A percentile compares a stretch with the other conserved stretches of the same genome.
These are phyloP conservation scores for Acacia confusa DNA, from an alignment of 306 rosid genomes.

Conservation along the genomic window DNA sequence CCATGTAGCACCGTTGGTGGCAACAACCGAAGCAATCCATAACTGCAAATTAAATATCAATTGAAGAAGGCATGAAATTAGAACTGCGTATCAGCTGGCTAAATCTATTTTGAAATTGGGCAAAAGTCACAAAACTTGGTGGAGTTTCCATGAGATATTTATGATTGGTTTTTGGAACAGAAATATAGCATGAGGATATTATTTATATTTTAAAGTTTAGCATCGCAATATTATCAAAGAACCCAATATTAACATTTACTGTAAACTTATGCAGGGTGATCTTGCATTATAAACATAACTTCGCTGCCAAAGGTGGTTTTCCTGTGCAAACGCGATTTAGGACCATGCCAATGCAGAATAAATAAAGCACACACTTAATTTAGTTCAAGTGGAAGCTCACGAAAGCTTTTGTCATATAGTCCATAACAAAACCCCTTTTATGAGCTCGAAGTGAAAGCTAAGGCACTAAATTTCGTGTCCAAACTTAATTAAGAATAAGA, in stretches of 20 bases:
- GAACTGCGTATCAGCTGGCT: not conserved
- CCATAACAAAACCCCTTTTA: not conserved
- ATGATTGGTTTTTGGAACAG: not conserved
- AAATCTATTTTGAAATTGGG: not conserved
- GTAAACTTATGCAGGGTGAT: not conserved
- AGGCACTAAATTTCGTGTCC: not conserved
- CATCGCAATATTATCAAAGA: not conserved
- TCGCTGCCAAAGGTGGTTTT: not conserved
- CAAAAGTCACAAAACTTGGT: not conserved
- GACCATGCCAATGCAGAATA: not conserved
- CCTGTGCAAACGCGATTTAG: not conserved
- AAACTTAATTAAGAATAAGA: not conserved
- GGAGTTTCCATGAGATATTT: not conserved
- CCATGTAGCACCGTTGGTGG: constrained; percentile 82
- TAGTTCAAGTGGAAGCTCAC: not conserved
- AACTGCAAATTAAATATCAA: constrained; percentile 38
- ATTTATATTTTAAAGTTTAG: not conserved
- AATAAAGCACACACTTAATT: not conserved
- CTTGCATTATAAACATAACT: not conserved
- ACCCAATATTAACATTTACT: not conserved
- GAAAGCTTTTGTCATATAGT: not conserved
- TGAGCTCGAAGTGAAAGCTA: not conserved
- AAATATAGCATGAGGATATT: not conserved
- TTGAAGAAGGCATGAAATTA: not conserved
- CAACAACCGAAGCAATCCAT: constrained; percentile 66